These are phyloP conservation scores for Zygoascus biomembranicola DNA, from an alignment of 805 yeast genomes.

Conservation along the genomic window DNA sequence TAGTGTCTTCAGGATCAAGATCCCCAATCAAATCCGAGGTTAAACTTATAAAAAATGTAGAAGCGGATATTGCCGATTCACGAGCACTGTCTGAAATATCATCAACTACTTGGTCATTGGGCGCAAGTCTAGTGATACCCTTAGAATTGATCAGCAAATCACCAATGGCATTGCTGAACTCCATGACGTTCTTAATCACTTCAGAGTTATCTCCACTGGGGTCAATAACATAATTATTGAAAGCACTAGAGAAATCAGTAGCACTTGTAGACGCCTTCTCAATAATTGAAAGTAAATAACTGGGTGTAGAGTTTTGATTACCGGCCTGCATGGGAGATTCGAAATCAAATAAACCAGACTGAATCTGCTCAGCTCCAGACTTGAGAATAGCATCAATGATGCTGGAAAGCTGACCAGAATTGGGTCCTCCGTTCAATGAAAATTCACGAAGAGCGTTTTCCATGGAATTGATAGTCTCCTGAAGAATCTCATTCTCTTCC, in stretches of 20 bases:
- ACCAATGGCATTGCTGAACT: slow-evolving; percentile 50
- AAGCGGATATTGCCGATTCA: slow-evolving; percentile 51
- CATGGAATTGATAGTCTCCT: slow-evolving; percentile 51
- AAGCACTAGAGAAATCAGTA: slow-evolving; percentile 71
- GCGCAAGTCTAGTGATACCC: slow-evolving; percentile 53
- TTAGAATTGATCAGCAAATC: slow-evolving; percentile 61
- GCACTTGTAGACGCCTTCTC: slow-evolving; percentile 66
- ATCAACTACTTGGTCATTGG: slow-evolving; percentile 46
- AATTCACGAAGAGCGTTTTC: slow-evolving; percentile 59
- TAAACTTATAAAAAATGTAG: slow-evolving; percentile 52
- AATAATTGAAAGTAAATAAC: slow-evolving; percentile 53
- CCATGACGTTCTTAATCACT: slow-evolving; percentile 49
- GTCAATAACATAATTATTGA: slow-evolving; percentile 68
- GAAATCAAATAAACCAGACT: slow-evolving; percentile 59
- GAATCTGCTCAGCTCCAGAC: slow-evolving; percentile 63
- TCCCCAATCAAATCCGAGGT: slow-evolving; percentile 44
- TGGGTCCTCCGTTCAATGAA: slow-evolving; percentile 36
- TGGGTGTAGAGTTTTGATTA: slow-evolving; percentile 66
- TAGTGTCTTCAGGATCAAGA: slow-evolving; percentile 52
- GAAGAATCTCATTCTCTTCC: slow-evolving; percentile 68
- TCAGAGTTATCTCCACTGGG: slow-evolving; percentile 54
- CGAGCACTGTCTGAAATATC: slow-evolving; percentile 41
- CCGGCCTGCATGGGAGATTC: slow-evolving; percentile 80
- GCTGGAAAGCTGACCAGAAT: slow-evolving; percentile 53
- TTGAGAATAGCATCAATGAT: slow-evolving; percentile 63